Evolutionary conservation across 306 rosid genomes (phyloP), one percentile per base, ranked within the genome.

Genomic region (Coriaria nepalensis): DNA sequence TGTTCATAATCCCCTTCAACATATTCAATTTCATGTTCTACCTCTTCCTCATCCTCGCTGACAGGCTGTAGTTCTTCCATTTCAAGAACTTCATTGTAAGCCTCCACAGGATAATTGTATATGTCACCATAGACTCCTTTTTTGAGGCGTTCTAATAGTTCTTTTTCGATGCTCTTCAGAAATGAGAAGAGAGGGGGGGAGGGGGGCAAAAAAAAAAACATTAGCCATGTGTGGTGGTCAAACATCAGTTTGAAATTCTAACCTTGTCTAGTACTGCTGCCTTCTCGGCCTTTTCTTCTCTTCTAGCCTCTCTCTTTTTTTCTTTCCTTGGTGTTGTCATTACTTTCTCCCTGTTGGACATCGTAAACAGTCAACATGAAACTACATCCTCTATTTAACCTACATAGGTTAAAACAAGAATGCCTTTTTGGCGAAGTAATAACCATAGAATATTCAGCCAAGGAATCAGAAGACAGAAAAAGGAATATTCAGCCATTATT

Each of bases 241-340:
- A 20, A 20, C 29, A 20, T 20, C 29, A 20, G 29, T 20, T 37
- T 37, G 0, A 40, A 57, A 55, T 14, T 48, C 60, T 8, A 64
- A 84, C 97, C 95, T 79, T 81, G 2, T 79, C 79, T 60, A 84
- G 39, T 45, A 65, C 38, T 55, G 92, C 93, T 43, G 87, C 97
- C 15, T 53, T 77, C 71, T 68, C 87, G 2, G 90, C 93, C 75
- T 88, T 90, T 58, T 73, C 84, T 62, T 84, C 76, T 75, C 97
- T 83, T 74, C 95, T 79, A 65, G 78, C 58, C 56, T 83, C 93
- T 71, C 93, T 83, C 76, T 78, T 88, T 56, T 34, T 78, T 66
- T 83, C 74, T 60, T 87, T 88, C 56, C 95, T 81, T 47, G 97
- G 97, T 8, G 68, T 51, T 6, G 95, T 84, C 82, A 75, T 71